Conservation (phyloP, 192 early-diverging fungal species). For the Chytriomyces hyalinus region DNA sequence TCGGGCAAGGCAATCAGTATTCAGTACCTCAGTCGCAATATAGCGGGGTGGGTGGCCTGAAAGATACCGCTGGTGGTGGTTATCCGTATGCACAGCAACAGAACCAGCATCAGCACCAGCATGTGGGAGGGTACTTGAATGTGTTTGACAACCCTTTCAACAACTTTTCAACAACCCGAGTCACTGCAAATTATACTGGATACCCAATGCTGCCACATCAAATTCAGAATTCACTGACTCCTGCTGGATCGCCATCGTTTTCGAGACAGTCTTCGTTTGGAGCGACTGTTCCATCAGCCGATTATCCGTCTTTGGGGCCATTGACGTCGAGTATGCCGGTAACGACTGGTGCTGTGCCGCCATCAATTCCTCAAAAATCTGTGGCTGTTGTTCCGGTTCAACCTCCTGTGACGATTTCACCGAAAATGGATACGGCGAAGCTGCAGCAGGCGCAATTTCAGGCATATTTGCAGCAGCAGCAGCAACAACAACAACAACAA, state of each 20-base stretch:
- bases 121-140: constrained; percentile 20
- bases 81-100: neutral
- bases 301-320: constrained; percentile 19
- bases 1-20: too few relatives aligned
- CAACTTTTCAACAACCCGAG: constrained; percentile 31
- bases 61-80: neutral
- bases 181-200: neutral
- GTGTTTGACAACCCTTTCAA: constrained; percentile 42
- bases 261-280: constrained; percentile 11
- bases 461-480: neutral
- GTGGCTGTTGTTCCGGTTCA: neutral
- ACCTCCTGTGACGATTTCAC: neutral
- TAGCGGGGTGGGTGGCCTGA: too few relatives aligned
- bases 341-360: constrained; percentile 15
- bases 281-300: neutral
- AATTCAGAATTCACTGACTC: neutral
- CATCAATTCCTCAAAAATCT: constrained; percentile 29
- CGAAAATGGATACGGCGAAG: constrained; percentile 7
- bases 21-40: too few relatives aligned
- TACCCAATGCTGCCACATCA: constrained; percentile 5
- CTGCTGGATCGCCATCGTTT: constrained; percentile 14
- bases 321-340: constrained; percentile 1
- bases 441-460: constrained; percentile 2
- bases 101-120: neutral
- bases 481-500: neutral